These are phyloP conservation scores for Ceratocystis colombiana DNA, from an alignment of 2,329 filamentous ascomycete genomes.

Conservation along the genomic window DNA sequence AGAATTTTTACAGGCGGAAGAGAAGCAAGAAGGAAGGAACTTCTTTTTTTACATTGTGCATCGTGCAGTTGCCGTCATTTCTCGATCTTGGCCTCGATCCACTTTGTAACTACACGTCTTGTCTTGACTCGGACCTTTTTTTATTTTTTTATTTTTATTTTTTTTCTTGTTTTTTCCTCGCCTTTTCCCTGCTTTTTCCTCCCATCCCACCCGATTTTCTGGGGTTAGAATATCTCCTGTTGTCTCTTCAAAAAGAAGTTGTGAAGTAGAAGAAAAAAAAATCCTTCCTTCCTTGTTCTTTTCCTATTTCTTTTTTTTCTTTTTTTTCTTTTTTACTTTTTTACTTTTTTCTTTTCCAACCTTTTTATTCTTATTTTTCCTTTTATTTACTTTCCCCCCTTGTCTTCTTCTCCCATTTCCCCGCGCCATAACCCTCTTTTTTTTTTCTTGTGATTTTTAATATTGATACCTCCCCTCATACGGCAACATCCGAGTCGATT, in stretches of 20 bases:
- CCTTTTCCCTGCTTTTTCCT: not conserved
- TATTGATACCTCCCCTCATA: slow-evolving; percentile 4
- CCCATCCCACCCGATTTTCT: slow-evolving; percentile 13
- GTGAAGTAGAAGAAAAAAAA: not conserved
- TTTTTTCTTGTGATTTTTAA: not conserved
- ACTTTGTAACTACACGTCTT: slow-evolving; percentile 11
- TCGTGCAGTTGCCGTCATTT: slow-evolving; percentile 11
- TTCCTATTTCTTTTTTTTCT: not conserved
- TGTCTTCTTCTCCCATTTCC: no score
- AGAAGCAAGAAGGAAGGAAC: not conserved
- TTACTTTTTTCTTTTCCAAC: not conserved
- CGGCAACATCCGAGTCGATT: slow-evolving; percentile 8
- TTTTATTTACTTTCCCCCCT: not conserved
- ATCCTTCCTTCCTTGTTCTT: not conserved
- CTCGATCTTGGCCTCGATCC: not conserved
- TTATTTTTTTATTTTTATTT: not conserved
- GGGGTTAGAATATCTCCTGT: slow-evolving; percentile 11
- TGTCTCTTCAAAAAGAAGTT: slow-evolving; percentile 4
- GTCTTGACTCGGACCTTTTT: not conserved
- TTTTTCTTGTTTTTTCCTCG: not conserved
- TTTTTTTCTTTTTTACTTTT: not conserved
- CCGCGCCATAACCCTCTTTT: not conserved
- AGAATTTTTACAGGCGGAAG: not conserved
- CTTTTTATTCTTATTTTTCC: not conserved
- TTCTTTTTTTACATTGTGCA: slow-evolving; percentile 12